A percentile compares a stretch with the other conserved stretches of the same genome.
These are phyloP conservation scores for Eimeria necatrix DNA, from an alignment of 169 alveolate species.

Conservation along the genomic window DNA sequence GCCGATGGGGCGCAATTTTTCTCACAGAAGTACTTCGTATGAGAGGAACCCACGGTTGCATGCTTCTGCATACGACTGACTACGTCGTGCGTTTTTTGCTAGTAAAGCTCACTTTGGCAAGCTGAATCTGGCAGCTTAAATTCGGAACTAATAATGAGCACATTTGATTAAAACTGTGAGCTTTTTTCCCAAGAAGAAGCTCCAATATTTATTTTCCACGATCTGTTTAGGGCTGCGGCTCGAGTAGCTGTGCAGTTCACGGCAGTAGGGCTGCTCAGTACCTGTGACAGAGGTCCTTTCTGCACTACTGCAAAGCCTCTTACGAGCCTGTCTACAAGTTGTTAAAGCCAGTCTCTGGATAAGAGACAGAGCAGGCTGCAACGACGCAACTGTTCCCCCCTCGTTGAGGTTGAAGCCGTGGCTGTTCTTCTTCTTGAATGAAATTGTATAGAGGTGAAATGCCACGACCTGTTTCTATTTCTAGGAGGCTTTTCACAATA, in stretches of 20 bases:
- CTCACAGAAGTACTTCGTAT: no score
- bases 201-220: slow-evolving; percentile 54
- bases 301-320: not conserved
- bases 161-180: not conserved
- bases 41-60: no score
- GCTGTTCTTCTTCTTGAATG: not conserved
- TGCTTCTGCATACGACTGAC: no score
- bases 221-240: slow-evolving; percentile 63
- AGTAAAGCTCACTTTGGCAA: no score
- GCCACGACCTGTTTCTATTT: not conserved
- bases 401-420: not conserved
- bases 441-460: not conserved
- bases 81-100: no score
- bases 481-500: no score
- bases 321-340: not conserved
- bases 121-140: no score
- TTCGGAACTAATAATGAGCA: no score
- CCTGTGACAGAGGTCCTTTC: not conserved
- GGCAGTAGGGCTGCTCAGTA: not conserved
- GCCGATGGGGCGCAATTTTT: no score
- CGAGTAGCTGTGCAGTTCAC: slow-evolving; percentile 22
- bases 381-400: slow-evolving; percentile 57
- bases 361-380: slow-evolving; percentile 14
- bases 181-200: slow-evolving; percentile 1
- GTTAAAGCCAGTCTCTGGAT: not conserved